Conservation (phyloP, 345 rosid species). For the Aquilaria malaccensis region DNA sequence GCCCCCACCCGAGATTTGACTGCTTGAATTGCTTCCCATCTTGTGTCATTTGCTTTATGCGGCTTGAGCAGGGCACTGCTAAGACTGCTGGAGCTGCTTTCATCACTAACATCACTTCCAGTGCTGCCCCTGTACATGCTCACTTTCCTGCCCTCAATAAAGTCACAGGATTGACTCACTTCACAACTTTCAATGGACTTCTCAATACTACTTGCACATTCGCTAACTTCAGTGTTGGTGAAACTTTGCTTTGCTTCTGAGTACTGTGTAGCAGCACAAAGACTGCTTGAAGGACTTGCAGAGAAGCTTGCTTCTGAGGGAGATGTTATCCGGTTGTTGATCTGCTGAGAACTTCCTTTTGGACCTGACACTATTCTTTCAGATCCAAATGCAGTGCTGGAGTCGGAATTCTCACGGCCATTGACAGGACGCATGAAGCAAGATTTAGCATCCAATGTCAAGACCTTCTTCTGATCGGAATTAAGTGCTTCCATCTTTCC, state of each 20-base stretch:
- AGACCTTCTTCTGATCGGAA: slow-evolving; percentile 18
- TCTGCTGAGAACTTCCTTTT: slow-evolving; percentile 24
- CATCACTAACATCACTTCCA: slow-evolving; percentile 84
- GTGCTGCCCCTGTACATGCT: slow-evolving; percentile 74
- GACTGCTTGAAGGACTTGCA: slow-evolving; percentile 59
- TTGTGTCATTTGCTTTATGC: slow-evolving; percentile 71
- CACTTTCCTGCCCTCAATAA: slow-evolving; percentile 53
- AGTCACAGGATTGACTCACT: slow-evolving; percentile 31
- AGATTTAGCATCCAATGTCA: slow-evolving; percentile 29
- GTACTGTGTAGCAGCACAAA: slow-evolving; percentile 42
- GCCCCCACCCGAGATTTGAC: slow-evolving; percentile 39
- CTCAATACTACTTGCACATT: slow-evolving; percentile 44
- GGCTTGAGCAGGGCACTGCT: slow-evolving; percentile 66
- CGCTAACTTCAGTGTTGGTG: slow-evolving; percentile 64
- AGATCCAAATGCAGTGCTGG: slow-evolving; percentile 34
- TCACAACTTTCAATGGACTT: slow-evolving; percentile 34
- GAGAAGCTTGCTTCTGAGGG: slow-evolving; percentile 37
- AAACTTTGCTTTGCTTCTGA: slow-evolving; percentile 74
- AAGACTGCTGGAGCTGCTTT: slow-evolving; percentile 76
- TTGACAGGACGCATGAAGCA: slow-evolving; percentile 22
- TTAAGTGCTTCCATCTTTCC: slow-evolving; percentile 12
- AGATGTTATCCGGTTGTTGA: slow-evolving; percentile 23
- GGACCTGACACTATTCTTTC: slow-evolving; percentile 27
- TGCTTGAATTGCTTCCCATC: slow-evolving; percentile 89
- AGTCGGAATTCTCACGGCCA: slow-evolving; percentile 28